Conservation (phyloP, 192 early-diverging fungal genomes). For the Entomortierella chlamydospora region DNA sequence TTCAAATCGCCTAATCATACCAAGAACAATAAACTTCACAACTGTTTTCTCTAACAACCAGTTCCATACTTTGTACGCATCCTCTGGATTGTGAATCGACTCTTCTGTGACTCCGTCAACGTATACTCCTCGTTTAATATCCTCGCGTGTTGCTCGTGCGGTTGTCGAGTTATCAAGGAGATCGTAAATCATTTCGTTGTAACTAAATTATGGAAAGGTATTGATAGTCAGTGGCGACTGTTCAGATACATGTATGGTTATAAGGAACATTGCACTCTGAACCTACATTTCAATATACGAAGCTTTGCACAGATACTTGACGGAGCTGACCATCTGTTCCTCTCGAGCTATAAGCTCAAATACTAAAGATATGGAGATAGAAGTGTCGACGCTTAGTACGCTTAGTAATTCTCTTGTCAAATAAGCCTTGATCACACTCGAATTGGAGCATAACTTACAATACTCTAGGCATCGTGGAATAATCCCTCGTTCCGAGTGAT, state of each 20-base stretch:
- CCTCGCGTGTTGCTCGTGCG: conserved; percentile 69
- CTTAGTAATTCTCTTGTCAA: not conserved
- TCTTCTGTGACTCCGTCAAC: conserved; percentile 75
- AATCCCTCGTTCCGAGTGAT: conserved; percentile 74
- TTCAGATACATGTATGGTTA: too few relatives aligned
- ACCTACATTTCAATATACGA: conserved; percentile 88
- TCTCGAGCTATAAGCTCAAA: conserved; percentile 66
- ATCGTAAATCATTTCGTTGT: conserved; percentile 93
- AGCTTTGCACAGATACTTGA: conserved; percentile 83
- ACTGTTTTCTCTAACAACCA: not conserved
- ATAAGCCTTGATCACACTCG: too few relatives aligned
- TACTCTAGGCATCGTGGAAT: conserved; percentile 74
- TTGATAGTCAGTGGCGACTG: too few relatives aligned
- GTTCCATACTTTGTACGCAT: conserved; percentile 62
- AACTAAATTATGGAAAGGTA: conserved; percentile 47
- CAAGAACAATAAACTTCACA: not conserved
- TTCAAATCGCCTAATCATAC: too few relatives aligned
- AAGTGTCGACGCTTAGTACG: not conserved
- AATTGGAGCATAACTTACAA: conserved; percentile 22
- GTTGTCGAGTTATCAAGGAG: conserved; percentile 76
- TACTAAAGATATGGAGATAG: conserved; percentile 31
- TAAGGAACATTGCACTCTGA: too few relatives aligned
- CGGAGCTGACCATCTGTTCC: conserved; percentile 60
- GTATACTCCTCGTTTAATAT: conserved; percentile 74
- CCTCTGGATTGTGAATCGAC: conserved; percentile 68